Percentiles rank a stretch among this genome's conserved stretches.
Evolutionary conservation across 1,284 basidiomycete genomes (phyloP).

Genomic region (Austropuccinia psidii): DNA sequence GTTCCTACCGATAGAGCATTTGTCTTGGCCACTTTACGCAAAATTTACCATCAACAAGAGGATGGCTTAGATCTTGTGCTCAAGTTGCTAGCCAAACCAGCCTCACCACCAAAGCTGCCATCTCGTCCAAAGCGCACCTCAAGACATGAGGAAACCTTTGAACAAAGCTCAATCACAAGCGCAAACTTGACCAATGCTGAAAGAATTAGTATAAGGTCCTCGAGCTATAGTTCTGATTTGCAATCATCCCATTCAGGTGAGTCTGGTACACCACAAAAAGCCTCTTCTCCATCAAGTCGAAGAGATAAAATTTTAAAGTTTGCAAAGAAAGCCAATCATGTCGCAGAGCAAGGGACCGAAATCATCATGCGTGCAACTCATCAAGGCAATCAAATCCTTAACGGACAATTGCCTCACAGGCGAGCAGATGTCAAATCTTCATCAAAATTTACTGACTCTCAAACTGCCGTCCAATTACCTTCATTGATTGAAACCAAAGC

Average conservation of each 20-base stretch:
- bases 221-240: background rate
- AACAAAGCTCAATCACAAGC: background rate
- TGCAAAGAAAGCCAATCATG: background rate
- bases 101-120: background rate
- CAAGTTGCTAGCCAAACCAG: background rate
- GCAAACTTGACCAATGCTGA: background rate
- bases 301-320: background rate
- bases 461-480: background rate
- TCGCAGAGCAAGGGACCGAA: constrained; percentile 1
- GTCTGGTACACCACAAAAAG: background rate
- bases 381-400: constrained; percentile 17
- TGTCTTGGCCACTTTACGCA: constrained; percentile 15
- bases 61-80: constrained; percentile 1
- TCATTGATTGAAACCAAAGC: background rate
- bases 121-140: background rate
- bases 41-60: constrained; percentile 10
- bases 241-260: background rate
- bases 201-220: background rate
- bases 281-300: background rate
- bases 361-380: background rate
- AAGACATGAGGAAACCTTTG: background rate
- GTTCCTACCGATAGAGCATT: constrained; percentile 30
- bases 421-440: background rate
- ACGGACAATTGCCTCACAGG: background rate
- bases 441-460: background rate